Evolutionary conservation across 495 filamentous ascomycete species (phyloP).

Genomic region (Evansstolkia leycettana): DNA sequence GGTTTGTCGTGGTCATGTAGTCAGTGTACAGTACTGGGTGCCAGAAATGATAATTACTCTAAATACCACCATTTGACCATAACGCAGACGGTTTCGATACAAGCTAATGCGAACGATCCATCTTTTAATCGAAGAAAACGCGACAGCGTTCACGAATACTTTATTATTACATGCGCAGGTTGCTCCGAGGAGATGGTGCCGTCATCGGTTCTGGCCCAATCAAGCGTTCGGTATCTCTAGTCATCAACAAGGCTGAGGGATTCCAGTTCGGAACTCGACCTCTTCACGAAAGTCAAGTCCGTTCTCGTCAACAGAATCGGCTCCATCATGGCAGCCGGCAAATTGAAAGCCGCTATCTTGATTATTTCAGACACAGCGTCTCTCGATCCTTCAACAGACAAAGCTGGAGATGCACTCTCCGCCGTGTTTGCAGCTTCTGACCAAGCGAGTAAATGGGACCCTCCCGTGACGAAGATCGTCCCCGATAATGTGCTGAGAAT

Average conservation of each 20-base stretch:
- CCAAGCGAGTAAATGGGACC: conserved; percentile 54
- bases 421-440: conserved; percentile 53
- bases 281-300: no score
- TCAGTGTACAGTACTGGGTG: conserved; percentile 23
- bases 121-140: no score
- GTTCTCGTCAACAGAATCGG: conserved; percentile 6
- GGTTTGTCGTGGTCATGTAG: conserved; percentile 15
- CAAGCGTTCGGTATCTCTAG: no score
- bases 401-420: conserved; percentile 48
- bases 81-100: no score
- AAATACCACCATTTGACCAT: no score
- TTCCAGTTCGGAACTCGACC: no score
- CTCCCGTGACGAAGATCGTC: conserved; percentile 61
- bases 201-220: no score
- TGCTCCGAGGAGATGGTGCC: not conserved
- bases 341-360: conserved; percentile 51
- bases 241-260: no score
- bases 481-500: conserved; percentile 65
- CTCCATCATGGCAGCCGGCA: conserved; percentile 10
- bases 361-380: conserved; percentile 91
- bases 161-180: not conserved
- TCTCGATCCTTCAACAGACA: conserved; percentile 68
- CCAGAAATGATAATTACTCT: conserved; percentile 7
- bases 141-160: no score
- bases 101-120: no score